A percentile compares a stretch with the other conserved stretches of the same genome.
Conservation (phyloP, 352 stramenopile species). For the Phytophthora uliginosa region DNA sequence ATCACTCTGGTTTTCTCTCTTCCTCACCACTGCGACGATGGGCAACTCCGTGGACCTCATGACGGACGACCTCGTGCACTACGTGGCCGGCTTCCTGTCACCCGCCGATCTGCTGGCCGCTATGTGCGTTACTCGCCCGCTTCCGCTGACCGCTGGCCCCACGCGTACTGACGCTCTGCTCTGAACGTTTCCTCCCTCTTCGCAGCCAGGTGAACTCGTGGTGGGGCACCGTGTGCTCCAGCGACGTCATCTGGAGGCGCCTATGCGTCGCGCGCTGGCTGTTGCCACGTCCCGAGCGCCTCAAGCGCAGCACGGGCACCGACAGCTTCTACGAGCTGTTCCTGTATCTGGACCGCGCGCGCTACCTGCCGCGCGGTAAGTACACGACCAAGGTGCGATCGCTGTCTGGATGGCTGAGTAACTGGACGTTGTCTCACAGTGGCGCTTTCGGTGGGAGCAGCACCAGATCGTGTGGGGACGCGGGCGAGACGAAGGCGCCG, state of each 20-base stretch:
- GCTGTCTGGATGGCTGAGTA: background rate
- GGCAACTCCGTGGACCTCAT: constrained; percentile 24
- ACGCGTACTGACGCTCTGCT: background rate
- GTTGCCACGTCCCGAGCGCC: constrained; percentile 51
- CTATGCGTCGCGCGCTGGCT: constrained; percentile 63
- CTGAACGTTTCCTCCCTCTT: background rate
- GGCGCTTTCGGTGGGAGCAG: constrained; percentile 13
- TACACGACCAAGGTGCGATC: constrained; percentile 66
- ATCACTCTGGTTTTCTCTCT: constrained; percentile 17
- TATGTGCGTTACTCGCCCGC: constrained; percentile 43
- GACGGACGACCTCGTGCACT: constrained; percentile 65
- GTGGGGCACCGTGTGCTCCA: constrained; percentile 56
- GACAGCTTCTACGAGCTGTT: constrained; percentile 71
- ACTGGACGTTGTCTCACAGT: background rate
- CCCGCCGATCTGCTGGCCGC: constrained; percentile 57
- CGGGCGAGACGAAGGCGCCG: constrained; percentile 65
- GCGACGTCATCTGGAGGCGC: constrained; percentile 61
- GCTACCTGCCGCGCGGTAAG: constrained; percentile 66
- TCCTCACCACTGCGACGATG: constrained; percentile 2
- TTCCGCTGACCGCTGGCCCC: background rate
- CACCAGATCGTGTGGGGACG: constrained; percentile 80
- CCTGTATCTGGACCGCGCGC: constrained; percentile 63
- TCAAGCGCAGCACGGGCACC: constrained; percentile 58
- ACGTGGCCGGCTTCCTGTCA: constrained; percentile 64
- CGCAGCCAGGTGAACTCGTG: constrained; percentile 66